Conservation (phyloP, 2,329 filamentous ascomycete species). For the Ceratocystis destructans region DNA sequence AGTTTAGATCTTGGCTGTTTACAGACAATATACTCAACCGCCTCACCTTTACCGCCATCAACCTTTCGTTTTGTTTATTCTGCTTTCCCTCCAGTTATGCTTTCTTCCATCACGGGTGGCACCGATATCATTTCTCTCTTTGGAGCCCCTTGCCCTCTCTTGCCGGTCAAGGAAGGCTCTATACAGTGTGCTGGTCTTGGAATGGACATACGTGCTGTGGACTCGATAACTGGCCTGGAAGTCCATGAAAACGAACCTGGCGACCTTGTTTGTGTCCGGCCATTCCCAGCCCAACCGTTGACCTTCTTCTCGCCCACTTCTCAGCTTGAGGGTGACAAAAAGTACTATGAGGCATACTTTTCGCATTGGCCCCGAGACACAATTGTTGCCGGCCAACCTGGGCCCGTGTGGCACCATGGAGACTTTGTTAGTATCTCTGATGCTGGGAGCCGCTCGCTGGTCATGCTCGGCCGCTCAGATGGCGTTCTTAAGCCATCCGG, state of each 20-base stretch:
- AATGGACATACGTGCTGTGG: conserved; percentile 57
- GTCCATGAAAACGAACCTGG: conserved; percentile 55
- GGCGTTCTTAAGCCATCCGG: conserved; percentile 87
- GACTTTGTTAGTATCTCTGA: conserved; percentile 67
- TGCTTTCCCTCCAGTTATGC: conserved; percentile 68
- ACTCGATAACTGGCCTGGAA: conserved; percentile 41
- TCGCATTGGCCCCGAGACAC: conserved; percentile 11
- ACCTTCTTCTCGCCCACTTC: conserved; percentile 58
- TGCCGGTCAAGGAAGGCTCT: conserved; percentile 58
- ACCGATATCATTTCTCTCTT: conserved; percentile 96
- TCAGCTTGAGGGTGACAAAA: conserved; percentile 44
- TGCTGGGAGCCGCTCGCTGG: conserved; percentile 56
- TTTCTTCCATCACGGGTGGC: conserved; percentile 86
- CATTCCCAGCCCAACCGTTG: conserved; percentile 84
- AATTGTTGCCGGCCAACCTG: conserved; percentile 23
- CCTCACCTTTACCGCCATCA: conserved; percentile 79
- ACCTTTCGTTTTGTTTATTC: conserved; percentile 85
- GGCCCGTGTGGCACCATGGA: conserved; percentile 75
- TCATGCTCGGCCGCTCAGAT: conserved; percentile 87
- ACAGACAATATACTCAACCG: conserved; percentile 84
- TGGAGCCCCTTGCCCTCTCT: conserved; percentile 64
- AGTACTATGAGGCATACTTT: conserved; percentile 78
- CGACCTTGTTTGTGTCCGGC: conserved; percentile 71
- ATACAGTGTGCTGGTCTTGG: conserved; percentile 67
- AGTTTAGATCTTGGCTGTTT: conserved; percentile 49